Conservation (phyloP, 371 early-diverging fungal species). For the Rhizomucor miehei region DNA sequence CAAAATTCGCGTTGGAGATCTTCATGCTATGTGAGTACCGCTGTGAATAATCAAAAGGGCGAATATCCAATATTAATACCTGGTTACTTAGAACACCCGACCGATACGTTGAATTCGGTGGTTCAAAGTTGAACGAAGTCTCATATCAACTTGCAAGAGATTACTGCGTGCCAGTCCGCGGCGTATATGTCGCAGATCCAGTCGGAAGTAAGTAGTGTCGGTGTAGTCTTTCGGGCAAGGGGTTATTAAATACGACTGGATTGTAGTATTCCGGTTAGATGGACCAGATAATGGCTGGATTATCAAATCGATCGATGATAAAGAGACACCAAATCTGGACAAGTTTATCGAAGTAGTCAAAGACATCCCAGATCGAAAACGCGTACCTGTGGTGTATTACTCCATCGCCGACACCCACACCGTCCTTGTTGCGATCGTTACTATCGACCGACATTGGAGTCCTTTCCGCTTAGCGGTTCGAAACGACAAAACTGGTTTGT, state of each 20-base stretch:
- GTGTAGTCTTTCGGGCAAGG: neutral
- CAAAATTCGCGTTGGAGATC: slow-evolving; percentile 58
- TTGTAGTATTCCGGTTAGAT: slow-evolving; percentile 69
- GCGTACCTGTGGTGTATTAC: slow-evolving; percentile 80
- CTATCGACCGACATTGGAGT: slow-evolving; percentile 81
- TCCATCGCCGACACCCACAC: slow-evolving; percentile 78
- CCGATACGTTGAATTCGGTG: slow-evolving; percentile 85
- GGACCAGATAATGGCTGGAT: slow-evolving; percentile 83
- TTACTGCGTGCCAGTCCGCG: slow-evolving; percentile 79
- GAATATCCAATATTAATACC: neutral
- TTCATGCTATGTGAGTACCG: slow-evolving; percentile 76
- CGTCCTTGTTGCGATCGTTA: slow-evolving; percentile 67
- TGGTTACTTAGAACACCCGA: slow-evolving; percentile 59
- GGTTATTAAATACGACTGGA: neutral
- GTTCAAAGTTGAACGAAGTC: slow-evolving; percentile 80
- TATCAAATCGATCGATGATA: slow-evolving; percentile 68
- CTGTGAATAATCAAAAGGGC: too few species aligned
- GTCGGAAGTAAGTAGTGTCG: slow-evolving; percentile 40
- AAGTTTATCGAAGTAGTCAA: slow-evolving; percentile 77
- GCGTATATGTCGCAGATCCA: slow-evolving; percentile 78
- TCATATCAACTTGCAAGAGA: slow-evolving; percentile 86
- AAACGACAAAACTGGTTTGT: slow-evolving; percentile 74
- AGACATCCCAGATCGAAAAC: slow-evolving; percentile 69
- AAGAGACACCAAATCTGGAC: slow-evolving; percentile 69
- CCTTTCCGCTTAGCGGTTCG: slow-evolving; percentile 72